Conservation (phyloP, 768 basidiomycete genomes). For the Termitomyces sp. region DNA sequence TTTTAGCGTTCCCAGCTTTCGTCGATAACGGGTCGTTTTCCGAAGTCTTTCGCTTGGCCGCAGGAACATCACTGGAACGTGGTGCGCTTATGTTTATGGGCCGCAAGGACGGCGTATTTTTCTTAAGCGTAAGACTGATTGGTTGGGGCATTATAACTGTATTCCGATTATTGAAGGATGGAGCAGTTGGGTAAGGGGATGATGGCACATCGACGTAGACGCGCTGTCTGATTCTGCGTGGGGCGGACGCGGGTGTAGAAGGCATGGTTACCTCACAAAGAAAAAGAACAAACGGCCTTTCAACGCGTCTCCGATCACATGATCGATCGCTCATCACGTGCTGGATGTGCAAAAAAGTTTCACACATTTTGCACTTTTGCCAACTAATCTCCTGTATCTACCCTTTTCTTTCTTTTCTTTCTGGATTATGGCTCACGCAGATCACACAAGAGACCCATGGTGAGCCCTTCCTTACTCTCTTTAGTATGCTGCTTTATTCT, state of each 20-base stretch:
- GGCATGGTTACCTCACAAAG: slow-evolving; percentile 24
- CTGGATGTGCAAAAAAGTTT: slow-evolving; percentile 27
- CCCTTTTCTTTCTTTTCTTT: slow-evolving; percentile 12
- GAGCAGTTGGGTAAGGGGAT: slow-evolving; percentile 33
- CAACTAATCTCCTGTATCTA: slow-evolving; percentile 3
- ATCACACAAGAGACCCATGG: slow-evolving; percentile 95
- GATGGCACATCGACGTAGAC: slow-evolving; percentile 60
- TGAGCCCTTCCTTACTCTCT: slow-evolving; percentile 22
- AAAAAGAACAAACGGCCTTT: slow-evolving; percentile 4
- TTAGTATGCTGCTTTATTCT: background rate
- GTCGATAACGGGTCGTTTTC: slow-evolving; percentile 25
- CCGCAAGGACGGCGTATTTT: slow-evolving; percentile 34
- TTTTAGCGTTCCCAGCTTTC: slow-evolving; percentile 24
- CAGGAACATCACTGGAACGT: slow-evolving; percentile 17
- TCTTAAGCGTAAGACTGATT: slow-evolving; percentile 33
- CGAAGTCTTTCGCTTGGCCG: slow-evolving; percentile 46
- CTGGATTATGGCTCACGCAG: slow-evolving; percentile 74
- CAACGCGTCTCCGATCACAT: slow-evolving; percentile 30
- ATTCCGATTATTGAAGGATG: background rate
- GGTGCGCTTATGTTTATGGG: slow-evolving; percentile 18
- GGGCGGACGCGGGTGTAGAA: slow-evolving; percentile 18
- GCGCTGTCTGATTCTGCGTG: slow-evolving; percentile 30
- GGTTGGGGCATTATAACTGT: background rate
- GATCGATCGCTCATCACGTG: slow-evolving; percentile 23
- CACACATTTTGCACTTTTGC: slow-evolving; percentile 14